Percentiles rank a stretch among this genome's conserved stretches.
Evolutionary conservation across 306 rosid species (phyloP).

Genomic region (Clitoria ternatea): DNA sequence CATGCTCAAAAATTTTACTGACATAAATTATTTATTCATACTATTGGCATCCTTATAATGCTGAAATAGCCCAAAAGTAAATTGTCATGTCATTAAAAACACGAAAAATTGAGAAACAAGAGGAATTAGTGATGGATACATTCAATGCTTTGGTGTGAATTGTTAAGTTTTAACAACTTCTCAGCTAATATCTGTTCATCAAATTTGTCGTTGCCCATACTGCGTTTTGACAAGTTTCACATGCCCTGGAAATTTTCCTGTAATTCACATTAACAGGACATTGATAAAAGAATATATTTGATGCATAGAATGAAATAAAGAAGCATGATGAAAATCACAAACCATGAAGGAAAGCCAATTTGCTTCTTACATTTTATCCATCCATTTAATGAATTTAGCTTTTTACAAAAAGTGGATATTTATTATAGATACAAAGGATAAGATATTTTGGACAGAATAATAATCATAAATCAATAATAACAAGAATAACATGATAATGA

Average conservation of each 20-base stretch:
- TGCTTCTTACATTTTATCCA: constrained; percentile 11
- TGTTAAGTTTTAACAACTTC: constrained; percentile 80
- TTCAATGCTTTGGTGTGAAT: constrained; percentile 87
- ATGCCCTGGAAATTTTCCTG: constrained; percentile 34
- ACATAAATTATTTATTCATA: constrained; percentile 12
- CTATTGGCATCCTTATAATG: not conserved
- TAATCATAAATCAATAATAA: not conserved
- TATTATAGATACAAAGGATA: not conserved
- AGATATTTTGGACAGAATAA: not conserved
- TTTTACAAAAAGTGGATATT: not conserved
- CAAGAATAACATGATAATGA: not conserved
- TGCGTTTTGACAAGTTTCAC: constrained; percentile 40
- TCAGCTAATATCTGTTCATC: constrained; percentile 60
- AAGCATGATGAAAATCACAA: constrained; percentile 6
- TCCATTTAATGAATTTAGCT: not conserved
- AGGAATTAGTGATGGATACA: constrained; percentile 54
- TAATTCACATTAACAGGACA: constrained; percentile 3
- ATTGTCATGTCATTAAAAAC: not conserved
- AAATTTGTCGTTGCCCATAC: constrained; percentile 59
- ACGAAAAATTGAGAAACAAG: not conserved
- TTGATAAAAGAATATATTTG: not conserved
- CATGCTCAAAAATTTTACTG: not conserved
- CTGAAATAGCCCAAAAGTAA: constrained; percentile 15
- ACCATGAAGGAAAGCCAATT: not conserved
- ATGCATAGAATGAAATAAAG: constrained; percentile 11